These are phyloP conservation scores for Datisca glomerata DNA, from an alignment of 306 rosid genomes.

Conservation along the genomic window DNA sequence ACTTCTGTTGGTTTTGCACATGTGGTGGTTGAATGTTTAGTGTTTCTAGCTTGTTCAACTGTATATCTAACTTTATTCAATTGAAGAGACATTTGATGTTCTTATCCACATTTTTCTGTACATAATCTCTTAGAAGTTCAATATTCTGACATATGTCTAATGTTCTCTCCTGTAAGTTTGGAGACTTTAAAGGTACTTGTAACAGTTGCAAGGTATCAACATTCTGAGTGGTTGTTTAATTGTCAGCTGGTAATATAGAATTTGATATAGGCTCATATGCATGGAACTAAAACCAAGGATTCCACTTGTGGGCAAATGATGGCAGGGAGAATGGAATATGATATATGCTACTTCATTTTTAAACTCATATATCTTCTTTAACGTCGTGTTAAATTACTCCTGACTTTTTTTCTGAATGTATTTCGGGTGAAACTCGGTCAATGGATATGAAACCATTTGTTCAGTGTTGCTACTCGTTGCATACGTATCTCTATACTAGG, in stretches of 20 bases:
- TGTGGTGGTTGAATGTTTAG: neutral
- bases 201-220: too few relatives aligned
- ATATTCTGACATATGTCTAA: neutral
- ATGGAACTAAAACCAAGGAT: neutral
- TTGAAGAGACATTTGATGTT: neutral
- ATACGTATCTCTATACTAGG: too few relatives aligned
- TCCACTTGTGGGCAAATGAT: neutral
- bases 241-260: neutral
- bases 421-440: too few relatives aligned
- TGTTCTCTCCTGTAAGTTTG: neutral
- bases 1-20: neutral
- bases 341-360: too few relatives aligned
- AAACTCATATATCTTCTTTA: too few relatives aligned
- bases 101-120: too few relatives aligned
- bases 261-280: neutral
- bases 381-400: too few relatives aligned
- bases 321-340: neutral
- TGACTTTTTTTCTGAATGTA: too few relatives aligned
- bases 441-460: too few relatives aligned
- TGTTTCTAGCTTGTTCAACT: neutral
- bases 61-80: neutral
- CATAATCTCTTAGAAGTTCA: too few relatives aligned
- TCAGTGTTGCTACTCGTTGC: too few relatives aligned
- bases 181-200: neutral
- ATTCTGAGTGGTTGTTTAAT: neutral